Conservation (phyloP, 2,329 filamentous ascomycete species). For the Apiospora koreana region DNA sequence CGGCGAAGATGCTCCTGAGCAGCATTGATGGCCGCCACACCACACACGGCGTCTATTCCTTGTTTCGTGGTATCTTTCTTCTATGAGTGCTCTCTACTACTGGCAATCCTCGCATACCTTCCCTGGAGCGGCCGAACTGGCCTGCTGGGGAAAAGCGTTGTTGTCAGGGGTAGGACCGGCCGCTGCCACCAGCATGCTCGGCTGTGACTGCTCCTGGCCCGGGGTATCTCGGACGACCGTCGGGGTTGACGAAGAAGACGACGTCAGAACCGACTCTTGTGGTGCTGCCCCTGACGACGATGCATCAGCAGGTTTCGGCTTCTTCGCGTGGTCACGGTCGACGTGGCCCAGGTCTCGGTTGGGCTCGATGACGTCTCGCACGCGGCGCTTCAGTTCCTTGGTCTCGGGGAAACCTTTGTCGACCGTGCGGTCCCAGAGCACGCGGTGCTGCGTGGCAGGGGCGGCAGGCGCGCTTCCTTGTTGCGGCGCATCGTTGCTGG, state of each 20-base stretch:
- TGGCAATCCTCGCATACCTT: conserved; percentile 38
- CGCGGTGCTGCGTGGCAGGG: conserved; percentile 32
- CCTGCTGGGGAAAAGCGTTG: too few relatives aligned
- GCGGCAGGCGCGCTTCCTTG: conserved; percentile 6
- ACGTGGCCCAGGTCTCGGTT: conserved; percentile 79
- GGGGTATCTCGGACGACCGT: not conserved
- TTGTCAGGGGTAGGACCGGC: not conserved
- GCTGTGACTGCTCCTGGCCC: not conserved
- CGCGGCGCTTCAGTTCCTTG: conserved; percentile 83
- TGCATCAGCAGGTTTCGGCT: not conserved
- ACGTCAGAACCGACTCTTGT: not conserved
- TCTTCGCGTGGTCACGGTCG: conserved; percentile 51
- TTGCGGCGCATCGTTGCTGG: conserved; percentile 30
- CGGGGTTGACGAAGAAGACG: not conserved
- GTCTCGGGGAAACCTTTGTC: conserved; percentile 94
- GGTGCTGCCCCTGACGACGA: not conserved
- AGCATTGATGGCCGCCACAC: not conserved
- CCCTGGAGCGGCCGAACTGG: not conserved
- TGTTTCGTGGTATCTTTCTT: conserved; percentile 9
- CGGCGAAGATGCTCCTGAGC: not conserved
- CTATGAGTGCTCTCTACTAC: conserved; percentile 15
- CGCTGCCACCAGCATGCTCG: not conserved
- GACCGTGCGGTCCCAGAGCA: conserved; percentile 84
- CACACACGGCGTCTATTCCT: not conserved
- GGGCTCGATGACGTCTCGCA: conserved; percentile 82